Conservation (phyloP, 176 grass and related monocot species). For the Carex myosuroides region DNA sequence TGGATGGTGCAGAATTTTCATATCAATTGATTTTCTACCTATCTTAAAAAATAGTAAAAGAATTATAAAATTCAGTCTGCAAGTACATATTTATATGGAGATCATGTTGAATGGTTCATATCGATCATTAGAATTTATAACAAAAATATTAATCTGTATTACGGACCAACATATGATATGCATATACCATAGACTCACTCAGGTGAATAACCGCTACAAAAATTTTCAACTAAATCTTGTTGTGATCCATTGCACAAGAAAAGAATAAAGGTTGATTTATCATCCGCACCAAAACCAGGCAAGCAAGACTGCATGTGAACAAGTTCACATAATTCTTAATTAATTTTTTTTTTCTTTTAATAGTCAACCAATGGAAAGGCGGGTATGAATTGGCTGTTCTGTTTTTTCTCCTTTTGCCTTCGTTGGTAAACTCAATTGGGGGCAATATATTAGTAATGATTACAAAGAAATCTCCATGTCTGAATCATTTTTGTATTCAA, state of each 20-base stretch:
- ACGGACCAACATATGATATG: no score
- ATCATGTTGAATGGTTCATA: no score
- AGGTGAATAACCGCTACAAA: no score
- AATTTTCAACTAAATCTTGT: no score
- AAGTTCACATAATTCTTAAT: not conserved
- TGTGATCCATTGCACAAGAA: not conserved
- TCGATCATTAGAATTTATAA: no score
- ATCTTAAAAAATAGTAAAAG: no score
- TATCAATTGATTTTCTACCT: no score
- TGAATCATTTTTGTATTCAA: not conserved
- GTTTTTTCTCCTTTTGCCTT: not conserved
- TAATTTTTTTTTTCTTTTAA: not conserved
- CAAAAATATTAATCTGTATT: no score
- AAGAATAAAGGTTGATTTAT: not conserved
- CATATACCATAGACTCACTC: no score
- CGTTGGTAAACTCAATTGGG: not conserved
- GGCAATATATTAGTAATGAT: not conserved
- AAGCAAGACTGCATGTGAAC: not conserved
- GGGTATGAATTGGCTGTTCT: not conserved
- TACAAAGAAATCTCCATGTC: not conserved
- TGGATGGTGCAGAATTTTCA: no score
- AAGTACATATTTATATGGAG: no score
- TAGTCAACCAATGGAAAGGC: not conserved
- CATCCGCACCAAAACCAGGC: not conserved
- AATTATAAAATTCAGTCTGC: no score